Evolutionary conservation across 306 rosid genomes (phyloP).

Genomic region (Fagus sylvatica): DNA sequence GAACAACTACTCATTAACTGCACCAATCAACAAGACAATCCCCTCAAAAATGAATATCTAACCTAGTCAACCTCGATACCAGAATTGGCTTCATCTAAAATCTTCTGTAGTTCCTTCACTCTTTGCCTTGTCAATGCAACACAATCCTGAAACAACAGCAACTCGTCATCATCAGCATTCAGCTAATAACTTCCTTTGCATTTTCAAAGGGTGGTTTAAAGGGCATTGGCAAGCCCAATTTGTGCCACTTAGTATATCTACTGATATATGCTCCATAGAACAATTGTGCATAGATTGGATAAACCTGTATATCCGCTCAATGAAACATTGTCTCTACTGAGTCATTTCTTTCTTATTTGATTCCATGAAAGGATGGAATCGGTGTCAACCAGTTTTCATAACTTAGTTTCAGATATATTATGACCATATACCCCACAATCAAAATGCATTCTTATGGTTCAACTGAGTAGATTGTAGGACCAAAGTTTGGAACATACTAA

Average conservation of each 20-base stretch:
- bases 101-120: conserved; percentile 59
- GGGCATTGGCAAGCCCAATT: not conserved
- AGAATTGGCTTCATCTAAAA: conserved; percentile 62
- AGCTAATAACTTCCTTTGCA: not conserved
- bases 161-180: conserved; percentile 16
- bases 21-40: not conserved
- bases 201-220: not conserved
- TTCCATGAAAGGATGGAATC: not conserved
- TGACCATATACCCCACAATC: not conserved
- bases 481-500: not conserved
- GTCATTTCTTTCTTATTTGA: not conserved
- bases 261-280: not conserved
- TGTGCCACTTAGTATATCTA: not conserved
- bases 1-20: not conserved
- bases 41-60: conserved; percentile 5
- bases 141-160: conserved; percentile 69
- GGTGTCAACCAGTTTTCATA: not conserved
- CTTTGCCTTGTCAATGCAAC: conserved; percentile 76
- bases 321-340: not conserved
- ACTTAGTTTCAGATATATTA: not conserved
- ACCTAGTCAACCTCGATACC: conserved; percentile 66
- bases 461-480: not conserved
- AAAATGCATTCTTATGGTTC: not conserved
- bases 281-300: not conserved
- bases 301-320: not conserved